phyloP scores from a whole-genome alignment of 345 rosid genomes.

The sweet orange (Citrus sinensis) region DNA sequence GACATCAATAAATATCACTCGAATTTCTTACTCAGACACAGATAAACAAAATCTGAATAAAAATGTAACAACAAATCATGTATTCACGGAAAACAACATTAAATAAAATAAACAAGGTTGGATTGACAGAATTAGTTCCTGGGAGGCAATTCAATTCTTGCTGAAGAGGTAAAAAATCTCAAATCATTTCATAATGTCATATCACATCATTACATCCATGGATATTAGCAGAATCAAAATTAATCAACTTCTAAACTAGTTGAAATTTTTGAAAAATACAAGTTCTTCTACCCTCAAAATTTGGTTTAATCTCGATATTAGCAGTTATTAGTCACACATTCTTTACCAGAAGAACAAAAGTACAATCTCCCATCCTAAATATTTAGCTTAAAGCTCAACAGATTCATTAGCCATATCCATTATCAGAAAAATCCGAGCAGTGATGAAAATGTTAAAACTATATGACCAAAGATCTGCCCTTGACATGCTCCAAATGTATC shows the following conservation, averaged over 20 bases:
- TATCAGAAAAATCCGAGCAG: neutral
- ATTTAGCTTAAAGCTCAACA: neutral
- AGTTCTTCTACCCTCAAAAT: neutral
- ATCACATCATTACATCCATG: neutral
- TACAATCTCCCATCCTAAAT: neutral
- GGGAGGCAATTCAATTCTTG: neutral
- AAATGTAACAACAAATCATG: neutral
- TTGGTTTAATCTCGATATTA: neutral
- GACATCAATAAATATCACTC: neutral
- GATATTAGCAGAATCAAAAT: neutral
- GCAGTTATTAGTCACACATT: neutral
- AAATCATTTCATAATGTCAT: neutral
- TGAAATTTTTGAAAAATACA: neutral
- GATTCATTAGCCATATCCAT: neutral
- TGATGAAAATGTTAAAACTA: neutral
- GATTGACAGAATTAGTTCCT: neutral
- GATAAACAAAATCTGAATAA: neutral
- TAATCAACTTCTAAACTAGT: neutral
- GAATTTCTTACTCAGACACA: neutral
- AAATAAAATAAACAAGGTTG: neutral
- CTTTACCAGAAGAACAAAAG: neutral
- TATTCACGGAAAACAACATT: neutral
- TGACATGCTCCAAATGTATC: neutral
- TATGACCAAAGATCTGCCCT: neutral
- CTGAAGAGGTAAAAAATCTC: neutral